phyloP scores from a whole-genome alignment of 345 rosid genomes.

The Populus pruinosa region DNA sequence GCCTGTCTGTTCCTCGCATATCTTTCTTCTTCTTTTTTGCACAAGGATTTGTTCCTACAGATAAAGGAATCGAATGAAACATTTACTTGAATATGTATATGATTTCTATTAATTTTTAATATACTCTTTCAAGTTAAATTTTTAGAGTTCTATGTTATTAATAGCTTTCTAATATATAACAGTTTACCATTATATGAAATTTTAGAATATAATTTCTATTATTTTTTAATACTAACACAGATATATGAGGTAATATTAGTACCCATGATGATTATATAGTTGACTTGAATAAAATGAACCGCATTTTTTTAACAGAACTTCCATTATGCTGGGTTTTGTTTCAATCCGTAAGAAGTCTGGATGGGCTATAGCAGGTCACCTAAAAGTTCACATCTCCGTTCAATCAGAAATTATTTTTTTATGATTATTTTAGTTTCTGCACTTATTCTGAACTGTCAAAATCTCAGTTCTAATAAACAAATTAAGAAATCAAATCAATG shows the following conservation, averaged over 20 bases:
- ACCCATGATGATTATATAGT: neutral
- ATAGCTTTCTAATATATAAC: no score
- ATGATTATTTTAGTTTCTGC: neutral
- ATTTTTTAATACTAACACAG: no score
- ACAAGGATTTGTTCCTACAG: constrained; percentile 4
- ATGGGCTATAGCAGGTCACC: neutral
- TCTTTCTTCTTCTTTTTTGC: neutral
- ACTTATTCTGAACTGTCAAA: neutral
- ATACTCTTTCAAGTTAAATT: no score
- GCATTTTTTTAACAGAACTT: constrained; percentile 4
- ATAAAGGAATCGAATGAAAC: neutral
- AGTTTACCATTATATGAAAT: no score
- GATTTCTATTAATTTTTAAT: no score
- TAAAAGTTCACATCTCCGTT: neutral
- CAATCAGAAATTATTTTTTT: neutral
- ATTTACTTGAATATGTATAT: neutral
- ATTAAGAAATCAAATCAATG: neutral
- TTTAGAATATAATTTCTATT: no score
- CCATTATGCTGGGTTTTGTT: constrained; percentile 1
- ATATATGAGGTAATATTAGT: neutral
- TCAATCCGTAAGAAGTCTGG: neutral
- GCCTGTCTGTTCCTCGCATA: neutral
- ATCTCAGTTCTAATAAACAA: neutral
- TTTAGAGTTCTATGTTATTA: no score
- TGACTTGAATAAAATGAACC: constrained; percentile 8